Percentiles rank a stretch among this genome's conserved stretches.
phyloP scores from a whole-genome alignment of 352 stramenopile genomes.

The Phytophthora pseudosyringae region DNA sequence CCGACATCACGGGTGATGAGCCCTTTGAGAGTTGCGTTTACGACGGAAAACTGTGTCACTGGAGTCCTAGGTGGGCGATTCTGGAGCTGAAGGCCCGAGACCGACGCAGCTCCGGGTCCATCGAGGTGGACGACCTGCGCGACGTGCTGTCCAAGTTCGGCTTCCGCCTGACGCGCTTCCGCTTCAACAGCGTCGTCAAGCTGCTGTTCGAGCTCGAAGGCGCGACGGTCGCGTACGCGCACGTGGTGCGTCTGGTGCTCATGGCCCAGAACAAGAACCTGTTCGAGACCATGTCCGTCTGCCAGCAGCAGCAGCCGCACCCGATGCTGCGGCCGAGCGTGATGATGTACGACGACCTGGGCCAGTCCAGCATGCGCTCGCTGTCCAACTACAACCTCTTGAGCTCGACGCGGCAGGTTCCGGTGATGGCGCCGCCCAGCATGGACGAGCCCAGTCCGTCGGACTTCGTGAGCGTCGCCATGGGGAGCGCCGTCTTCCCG shows the following conservation, averaged over 20 bases:
- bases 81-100: slow-evolving; percentile 44
- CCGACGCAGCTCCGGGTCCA: slow-evolving; percentile 20
- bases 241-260: slow-evolving; percentile 47
- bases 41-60: neutral
- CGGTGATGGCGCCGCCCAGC: slow-evolving; percentile 10
- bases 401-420: slow-evolving; percentile 19
- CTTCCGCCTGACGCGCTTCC: slow-evolving; percentile 53
- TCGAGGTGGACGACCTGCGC: slow-evolving; percentile 53
- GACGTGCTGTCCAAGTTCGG: slow-evolving; percentile 48
- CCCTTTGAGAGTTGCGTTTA: slow-evolving; percentile 5
- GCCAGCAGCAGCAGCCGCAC: slow-evolving; percentile 11
- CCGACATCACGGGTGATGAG: slow-evolving; percentile 5
- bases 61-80: slow-evolving; percentile 60
- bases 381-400: slow-evolving; percentile 40
- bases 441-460: slow-evolving; percentile 11
- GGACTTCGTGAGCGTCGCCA: slow-evolving; percentile 21
- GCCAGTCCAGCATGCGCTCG: slow-evolving; percentile 28
- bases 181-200: slow-evolving; percentile 66
- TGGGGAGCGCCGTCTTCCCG: slow-evolving; percentile 8
- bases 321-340: slow-evolving; percentile 31
- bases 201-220: slow-evolving; percentile 52
- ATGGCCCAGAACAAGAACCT: slow-evolving; percentile 31
- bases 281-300: slow-evolving; percentile 5
- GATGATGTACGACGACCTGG: slow-evolving; percentile 24
- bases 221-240: slow-evolving; percentile 44